phyloP scores from a whole-genome alignment of 2,329 filamentous ascomycete species.

The Pseudopithomyces maydicus region DNA sequence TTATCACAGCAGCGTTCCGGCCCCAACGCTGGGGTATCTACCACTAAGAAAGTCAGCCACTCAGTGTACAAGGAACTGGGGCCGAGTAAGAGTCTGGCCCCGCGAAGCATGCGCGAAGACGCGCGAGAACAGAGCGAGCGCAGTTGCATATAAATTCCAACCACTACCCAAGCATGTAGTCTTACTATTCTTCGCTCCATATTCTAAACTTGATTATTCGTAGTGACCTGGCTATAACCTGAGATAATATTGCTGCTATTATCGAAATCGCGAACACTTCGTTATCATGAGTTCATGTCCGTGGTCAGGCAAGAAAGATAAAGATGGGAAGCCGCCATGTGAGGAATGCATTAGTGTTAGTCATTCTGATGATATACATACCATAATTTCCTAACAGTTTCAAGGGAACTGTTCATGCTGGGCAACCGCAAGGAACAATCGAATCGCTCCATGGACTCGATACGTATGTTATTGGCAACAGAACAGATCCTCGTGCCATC shows the following conservation, averaged over 20 bases:
- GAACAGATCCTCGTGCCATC: slow-evolving; percentile 20
- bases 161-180: not conserved
- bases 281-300: not conserved
- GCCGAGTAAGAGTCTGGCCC: not conserved
- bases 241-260: too few relatives aligned
- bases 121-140: not conserved
- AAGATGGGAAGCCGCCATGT: not conserved
- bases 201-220: not conserved
- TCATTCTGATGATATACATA: not conserved
- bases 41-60: not conserved
- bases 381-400: not conserved
- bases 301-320: not conserved
- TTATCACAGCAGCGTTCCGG: not conserved
- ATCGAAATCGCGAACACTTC: not conserved
- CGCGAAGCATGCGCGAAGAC: slow-evolving; percentile 2
- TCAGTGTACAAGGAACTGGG: not conserved
- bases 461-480: slow-evolving; percentile 27
- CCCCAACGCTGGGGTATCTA: not conserved
- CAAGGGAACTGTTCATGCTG: slow-evolving; percentile 45
- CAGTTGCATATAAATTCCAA: not conserved
- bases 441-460: slow-evolving; percentile 24
- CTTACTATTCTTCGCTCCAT: not conserved
- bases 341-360: slow-evolving; percentile 2
- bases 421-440: slow-evolving; percentile 28
- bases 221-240: not conserved